Evolutionary conservation across 768 basidiomycete genomes (phyloP), one percentile per base, ranked within the genome.

Genomic region (Fistulinella prunicolor): DNA sequence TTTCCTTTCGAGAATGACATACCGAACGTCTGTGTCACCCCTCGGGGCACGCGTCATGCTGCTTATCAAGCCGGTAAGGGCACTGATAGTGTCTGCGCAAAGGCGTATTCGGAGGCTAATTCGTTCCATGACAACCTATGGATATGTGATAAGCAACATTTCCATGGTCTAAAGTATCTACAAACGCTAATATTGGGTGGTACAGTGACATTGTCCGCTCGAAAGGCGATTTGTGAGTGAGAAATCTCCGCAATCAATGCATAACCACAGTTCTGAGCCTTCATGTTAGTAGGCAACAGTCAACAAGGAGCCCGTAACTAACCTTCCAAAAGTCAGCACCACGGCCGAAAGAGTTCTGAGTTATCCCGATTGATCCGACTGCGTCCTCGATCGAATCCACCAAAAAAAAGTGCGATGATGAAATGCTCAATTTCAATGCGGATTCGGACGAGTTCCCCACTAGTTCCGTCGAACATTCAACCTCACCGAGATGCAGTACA

Each of bases 1-100:
- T 12, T 9, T 30, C 3, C 39, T 30, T 9, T 24, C 22, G 6
- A 19, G 9, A 39, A 26, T 8, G 9, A 53, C 67, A 7, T 55
- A 67, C 66, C 28, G 24, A 14, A 68, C 64, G 7, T 62, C 60
- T 6, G 64, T 24, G 23, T 34, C 51, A 21, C 71, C 57, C 24
- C 66, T 67, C 56, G 80, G 74, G 7, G 72, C 59, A n/a, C 72
- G 67, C 2, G 66, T 63, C 43, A 88, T 55, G 57, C 83, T 80
- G 20, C 69, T 63, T 26, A 75, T 72, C 57, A 90, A 80, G 5
- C 75, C 72, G 1, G 75, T 70, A 23, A 92, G 65, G 1, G 80
- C 78, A 7, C 73, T 66, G 46, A 85, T 66, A 1, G 89, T 87
- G 63, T 93, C 90, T 10, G 91, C 89, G 59, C 88, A 90, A 21